A percentile compares a stretch with the other conserved stretches of the same genome.
Conservation (phyloP, 805 yeast genomes). For the Ogataea neopini region DNA sequence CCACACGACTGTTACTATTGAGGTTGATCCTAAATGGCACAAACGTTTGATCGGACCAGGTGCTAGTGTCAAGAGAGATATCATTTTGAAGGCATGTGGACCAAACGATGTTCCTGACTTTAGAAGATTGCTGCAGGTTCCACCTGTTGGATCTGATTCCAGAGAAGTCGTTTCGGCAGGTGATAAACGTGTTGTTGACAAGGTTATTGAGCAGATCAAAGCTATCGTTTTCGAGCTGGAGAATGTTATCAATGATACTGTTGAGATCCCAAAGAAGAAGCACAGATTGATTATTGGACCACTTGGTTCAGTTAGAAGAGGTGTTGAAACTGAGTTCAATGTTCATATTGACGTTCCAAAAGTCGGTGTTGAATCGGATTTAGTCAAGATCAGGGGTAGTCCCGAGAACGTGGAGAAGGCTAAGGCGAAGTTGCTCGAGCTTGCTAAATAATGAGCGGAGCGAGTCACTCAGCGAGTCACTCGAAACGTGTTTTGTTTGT, state of each 20-base stretch:
- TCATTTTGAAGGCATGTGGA: slow-evolving; percentile 79
- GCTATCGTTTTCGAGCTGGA: slow-evolving; percentile 65
- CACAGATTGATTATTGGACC: slow-evolving; percentile 81
- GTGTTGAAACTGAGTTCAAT: slow-evolving; percentile 66
- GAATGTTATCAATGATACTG: slow-evolving; percentile 51
- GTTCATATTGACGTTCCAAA: slow-evolving; percentile 71
- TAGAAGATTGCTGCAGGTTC: slow-evolving; percentile 64
- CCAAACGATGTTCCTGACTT: slow-evolving; percentile 50
- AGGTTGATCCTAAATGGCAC: slow-evolving; percentile 74
- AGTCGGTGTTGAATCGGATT: slow-evolving; percentile 48
- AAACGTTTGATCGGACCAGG: slow-evolving; percentile 75
- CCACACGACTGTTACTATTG: slow-evolving; percentile 54
- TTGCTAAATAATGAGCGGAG: slow-evolving; percentile 42
- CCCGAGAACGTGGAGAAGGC: slow-evolving; percentile 67
- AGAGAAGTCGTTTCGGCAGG: slow-evolving; percentile 68
- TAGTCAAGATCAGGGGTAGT: slow-evolving; percentile 60
- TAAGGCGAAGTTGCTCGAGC: slow-evolving; percentile 56
- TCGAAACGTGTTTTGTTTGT: too few relatives aligned
- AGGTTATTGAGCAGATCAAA: slow-evolving; percentile 61
- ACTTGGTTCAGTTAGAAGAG: slow-evolving; percentile 72
- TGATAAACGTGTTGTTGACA: slow-evolving; percentile 68
- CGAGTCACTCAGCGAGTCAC: neutral
- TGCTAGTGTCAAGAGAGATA: slow-evolving; percentile 72
- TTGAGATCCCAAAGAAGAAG: slow-evolving; percentile 67
- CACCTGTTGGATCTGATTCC: slow-evolving; percentile 63